These are phyloP conservation scores for Aspergillus awamori DNA, from an alignment of 2,329 filamentous ascomycete species.

Conservation along the genomic window DNA sequence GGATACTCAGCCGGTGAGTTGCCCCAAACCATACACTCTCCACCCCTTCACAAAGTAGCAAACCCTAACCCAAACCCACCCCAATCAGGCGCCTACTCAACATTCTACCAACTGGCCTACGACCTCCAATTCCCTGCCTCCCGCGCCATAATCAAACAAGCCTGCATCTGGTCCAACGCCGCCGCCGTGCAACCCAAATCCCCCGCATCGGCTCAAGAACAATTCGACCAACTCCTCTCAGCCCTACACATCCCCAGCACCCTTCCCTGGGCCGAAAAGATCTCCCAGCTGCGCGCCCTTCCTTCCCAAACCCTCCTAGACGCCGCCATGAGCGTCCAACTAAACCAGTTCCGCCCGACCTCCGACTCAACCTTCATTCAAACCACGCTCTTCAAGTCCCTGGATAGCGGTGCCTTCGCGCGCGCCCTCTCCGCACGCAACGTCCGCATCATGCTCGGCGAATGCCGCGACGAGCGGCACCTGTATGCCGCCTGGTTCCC, in stretches of 20 bases:
- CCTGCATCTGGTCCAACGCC: constrained; percentile 58
- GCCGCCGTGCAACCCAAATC: constrained; percentile 57
- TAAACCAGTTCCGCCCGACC: constrained; percentile 59
- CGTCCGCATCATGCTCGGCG: constrained; percentile 56
- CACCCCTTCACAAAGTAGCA: background rate
- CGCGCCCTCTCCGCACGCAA: constrained; percentile 47
- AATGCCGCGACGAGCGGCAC: constrained; percentile 57
- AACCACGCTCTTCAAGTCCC: constrained; percentile 46
- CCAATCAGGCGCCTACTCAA: constrained; percentile 53
- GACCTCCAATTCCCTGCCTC: constrained; percentile 54
- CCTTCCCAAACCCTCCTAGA: constrained; percentile 46
- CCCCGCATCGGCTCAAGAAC: constrained; percentile 50
- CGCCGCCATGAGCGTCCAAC: constrained; percentile 45
- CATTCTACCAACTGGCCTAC: constrained; percentile 61
- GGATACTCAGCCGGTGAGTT: constrained; percentile 58
- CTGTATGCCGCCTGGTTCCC: constrained; percentile 56
- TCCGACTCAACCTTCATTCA: constrained; percentile 55
- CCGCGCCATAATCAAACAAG: constrained; percentile 54
- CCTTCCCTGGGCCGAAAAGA: constrained; percentile 48
- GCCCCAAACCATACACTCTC: background rate
- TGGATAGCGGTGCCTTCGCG: constrained; percentile 55
- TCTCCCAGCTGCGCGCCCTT: constrained; percentile 48
- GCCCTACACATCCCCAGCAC: constrained; percentile 48
- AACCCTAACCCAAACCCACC: constrained; percentile 6
- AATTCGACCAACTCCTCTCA: constrained; percentile 56